Base-by-base conservation (phyloP, 2,329 filamentous ascomycete species). In the Hypoxylon sp. region DNA sequence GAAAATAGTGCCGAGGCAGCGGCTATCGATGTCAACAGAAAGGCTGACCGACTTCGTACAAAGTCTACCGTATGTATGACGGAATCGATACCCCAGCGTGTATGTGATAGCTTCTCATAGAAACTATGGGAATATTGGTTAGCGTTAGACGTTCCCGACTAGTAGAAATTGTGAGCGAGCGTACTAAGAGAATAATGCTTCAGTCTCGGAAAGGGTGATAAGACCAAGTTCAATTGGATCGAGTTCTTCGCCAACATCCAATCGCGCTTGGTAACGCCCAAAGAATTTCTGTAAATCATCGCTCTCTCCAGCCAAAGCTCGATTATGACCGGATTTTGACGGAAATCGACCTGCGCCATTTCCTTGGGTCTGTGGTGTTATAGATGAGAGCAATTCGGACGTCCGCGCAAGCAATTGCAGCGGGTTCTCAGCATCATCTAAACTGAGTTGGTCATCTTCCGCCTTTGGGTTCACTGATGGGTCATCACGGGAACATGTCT, bases 361-460 rank as follows among this genome's bases (percentile, higher is more conserved):
- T 53, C 65, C 36, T 63, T 63, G 43, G 57, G 40, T 23, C 51
- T 66, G 52, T 40, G 68, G 41, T 1, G 69, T 67, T 16, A 69
- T 69, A 2, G 67, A 68, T 11, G 67, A 70, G 7, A 69, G 80
- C 27, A 88, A 76, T 68, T 89, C 86, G 0, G 88, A 90, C 1
- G 87, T 88, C 21, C 87, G 79, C 2, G 88, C 88, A 23, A 91
- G 81, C 11, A 90, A 73, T 67, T 91, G 87, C 4, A 90, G 72
- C 0, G 87, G 87, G 54, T 90, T 91, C 63, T 91, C 87, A 3
- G 87, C 87, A 66, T 89, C 88, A 60, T 90, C 87, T 5, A 73
- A 65, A 31, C 80, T 71, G 21, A 78, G 69, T 51, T 75, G 75
- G 31, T 73, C 71, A 43, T 78, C 77, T 17, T 78, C 75, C 0